These are phyloP conservation scores for Neurospora sp. DNA, from an alignment of 495 filamentous ascomycete genomes.

Conservation along the genomic window DNA sequence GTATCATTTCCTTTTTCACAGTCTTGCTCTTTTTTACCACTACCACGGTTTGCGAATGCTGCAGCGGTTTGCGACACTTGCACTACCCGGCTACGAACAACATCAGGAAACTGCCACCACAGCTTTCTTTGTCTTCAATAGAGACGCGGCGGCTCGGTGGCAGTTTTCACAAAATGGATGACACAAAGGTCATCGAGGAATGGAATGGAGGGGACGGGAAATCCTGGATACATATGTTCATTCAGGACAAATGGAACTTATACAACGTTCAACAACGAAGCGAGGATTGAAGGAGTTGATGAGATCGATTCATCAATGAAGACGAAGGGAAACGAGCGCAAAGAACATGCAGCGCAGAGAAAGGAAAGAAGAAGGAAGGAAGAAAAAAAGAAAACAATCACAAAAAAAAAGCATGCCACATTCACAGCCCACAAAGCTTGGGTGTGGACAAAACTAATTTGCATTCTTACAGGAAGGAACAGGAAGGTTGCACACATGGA, in stretches of 20 bases:
- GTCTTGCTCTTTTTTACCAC: neutral
- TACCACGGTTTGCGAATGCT: neutral
- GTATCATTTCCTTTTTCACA: neutral
- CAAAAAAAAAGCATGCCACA: neutral
- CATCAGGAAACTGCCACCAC: neutral
- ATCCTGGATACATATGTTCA: neutral
- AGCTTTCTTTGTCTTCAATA: neutral
- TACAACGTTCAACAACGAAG: neutral
- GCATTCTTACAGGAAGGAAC: neutral
- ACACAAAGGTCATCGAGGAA: neutral
- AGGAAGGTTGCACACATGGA: neutral
- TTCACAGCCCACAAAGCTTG: neutral
- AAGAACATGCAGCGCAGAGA: neutral
- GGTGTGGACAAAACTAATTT: neutral
- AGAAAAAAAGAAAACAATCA: neutral
- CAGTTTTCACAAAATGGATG: neutral
- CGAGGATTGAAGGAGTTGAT: neutral
- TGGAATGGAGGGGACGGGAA: neutral
- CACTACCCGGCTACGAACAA: neutral
- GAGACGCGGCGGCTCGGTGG: neutral
- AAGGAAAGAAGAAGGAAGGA: no score
- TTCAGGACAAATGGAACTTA: neutral
- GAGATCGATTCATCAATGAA: neutral
- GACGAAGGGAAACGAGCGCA: neutral
- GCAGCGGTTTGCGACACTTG: neutral